Evolutionary conservation across 768 basidiomycete species (phyloP).

Genomic region (Lactarius pseudohatsudake): DNA sequence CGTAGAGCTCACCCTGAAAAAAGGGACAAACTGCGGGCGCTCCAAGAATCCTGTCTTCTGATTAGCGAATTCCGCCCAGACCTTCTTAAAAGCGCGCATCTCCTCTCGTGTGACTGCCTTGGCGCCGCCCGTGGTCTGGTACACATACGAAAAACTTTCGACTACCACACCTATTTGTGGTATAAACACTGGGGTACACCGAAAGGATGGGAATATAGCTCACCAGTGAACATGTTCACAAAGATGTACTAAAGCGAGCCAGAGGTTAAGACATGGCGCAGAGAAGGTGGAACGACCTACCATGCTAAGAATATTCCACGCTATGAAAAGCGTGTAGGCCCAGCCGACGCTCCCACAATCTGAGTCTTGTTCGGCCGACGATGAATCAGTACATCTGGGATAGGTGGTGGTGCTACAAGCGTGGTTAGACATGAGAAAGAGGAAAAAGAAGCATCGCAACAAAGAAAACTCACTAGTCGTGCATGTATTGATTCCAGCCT

Average conservation of each 20-base stretch:
- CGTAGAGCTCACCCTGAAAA: constrained; percentile 70
- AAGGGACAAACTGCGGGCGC: constrained; percentile 65
- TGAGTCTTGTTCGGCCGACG: constrained; percentile 50
- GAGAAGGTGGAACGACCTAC: constrained; percentile 41
- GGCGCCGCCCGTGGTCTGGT: constrained; percentile 80
- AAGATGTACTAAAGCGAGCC: constrained; percentile 75
- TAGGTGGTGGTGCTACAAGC: constrained; percentile 63
- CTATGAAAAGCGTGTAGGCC: constrained; percentile 86
- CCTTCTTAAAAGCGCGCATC: constrained; percentile 92
- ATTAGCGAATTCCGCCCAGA: constrained; percentile 86
- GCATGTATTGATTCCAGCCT: constrained; percentile 98
- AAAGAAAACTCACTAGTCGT: constrained; percentile 70
- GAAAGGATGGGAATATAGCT: constrained; percentile 20
- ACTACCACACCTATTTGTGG: constrained; percentile 75
- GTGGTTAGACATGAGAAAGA: constrained; percentile 10
- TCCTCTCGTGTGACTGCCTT: constrained; percentile 84
- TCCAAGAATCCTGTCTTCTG: constrained; percentile 77
- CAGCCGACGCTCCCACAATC: constrained; percentile 88
- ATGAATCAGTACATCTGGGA: constrained; percentile 74
- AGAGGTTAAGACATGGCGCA: background rate
- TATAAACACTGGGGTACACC: background rate
- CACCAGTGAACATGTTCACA: constrained; percentile 92
- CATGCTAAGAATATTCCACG: constrained; percentile 96
- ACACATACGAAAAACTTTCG: constrained; percentile 94
- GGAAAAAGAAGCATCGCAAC: background rate